phyloP scores from a whole-genome alignment of 495 filamentous ascomycete genomes.

The Friedmanniomyces endolithicus region DNA sequence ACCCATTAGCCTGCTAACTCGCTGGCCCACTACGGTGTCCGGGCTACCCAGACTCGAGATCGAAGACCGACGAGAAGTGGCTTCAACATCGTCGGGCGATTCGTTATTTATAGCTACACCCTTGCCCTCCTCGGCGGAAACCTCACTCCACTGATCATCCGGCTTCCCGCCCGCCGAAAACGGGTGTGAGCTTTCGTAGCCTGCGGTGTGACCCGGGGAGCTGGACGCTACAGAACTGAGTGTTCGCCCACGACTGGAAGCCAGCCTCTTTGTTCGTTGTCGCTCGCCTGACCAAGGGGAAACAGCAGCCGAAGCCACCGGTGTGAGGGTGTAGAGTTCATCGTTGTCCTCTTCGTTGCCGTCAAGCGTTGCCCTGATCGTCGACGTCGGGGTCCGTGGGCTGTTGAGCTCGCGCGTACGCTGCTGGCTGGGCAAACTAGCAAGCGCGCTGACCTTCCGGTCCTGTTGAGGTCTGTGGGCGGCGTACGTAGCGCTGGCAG shows the following conservation, averaged over 20 bases:
- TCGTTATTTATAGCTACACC: background rate
- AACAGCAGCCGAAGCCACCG: background rate
- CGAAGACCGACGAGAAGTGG: conserved; percentile 4
- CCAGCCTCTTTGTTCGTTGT: background rate
- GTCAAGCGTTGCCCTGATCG: background rate
- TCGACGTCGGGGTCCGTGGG: background rate
- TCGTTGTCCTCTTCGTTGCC: background rate
- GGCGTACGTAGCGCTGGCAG: background rate
- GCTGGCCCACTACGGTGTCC: background rate
- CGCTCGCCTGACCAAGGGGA: background rate
- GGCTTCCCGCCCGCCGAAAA: background rate
- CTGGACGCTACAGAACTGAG: too few relatives aligned
- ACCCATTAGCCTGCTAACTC: background rate
- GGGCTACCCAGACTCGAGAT: conserved; percentile 13
- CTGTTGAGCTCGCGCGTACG: background rate
- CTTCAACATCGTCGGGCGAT: background rate
- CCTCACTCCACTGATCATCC: background rate
- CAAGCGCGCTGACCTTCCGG: conserved; percentile 12
- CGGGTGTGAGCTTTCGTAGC: background rate
- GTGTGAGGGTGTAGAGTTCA: background rate
- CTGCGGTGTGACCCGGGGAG: too few relatives aligned
- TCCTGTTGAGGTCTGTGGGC: background rate
- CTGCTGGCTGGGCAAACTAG: conserved; percentile 15
- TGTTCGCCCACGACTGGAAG: background rate
- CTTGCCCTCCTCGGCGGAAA: background rate